Evolutionary conservation across 2,329 filamentous ascomycete genomes (phyloP).

Genomic region (Penicillium sp.): DNA sequence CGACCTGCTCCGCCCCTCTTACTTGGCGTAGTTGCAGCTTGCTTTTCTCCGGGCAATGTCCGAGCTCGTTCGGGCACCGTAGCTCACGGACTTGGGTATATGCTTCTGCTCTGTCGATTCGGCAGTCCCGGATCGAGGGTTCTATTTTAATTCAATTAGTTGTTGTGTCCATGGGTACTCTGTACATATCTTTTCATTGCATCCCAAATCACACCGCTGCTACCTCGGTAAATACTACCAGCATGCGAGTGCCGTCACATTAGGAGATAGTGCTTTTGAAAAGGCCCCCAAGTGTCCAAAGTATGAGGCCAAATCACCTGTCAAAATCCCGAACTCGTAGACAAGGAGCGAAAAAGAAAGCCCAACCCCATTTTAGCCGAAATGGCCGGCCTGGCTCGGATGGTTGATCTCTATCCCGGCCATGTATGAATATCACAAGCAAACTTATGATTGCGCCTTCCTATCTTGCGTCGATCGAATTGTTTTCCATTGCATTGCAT

Average conservation of each 20-base stretch:
- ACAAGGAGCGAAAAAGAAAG: background rate
- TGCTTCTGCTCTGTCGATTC: background rate
- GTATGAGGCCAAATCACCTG: background rate
- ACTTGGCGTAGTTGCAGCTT: background rate
- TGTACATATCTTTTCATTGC: background rate
- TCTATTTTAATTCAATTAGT: background rate
- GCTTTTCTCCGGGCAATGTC: background rate
- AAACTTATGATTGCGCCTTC: background rate
- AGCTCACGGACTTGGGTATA: background rate
- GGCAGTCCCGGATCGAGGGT: background rate
- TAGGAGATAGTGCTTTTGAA: background rate
- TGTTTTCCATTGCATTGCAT: conserved; percentile 4
- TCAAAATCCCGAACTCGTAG: background rate
- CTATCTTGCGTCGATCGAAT: background rate
- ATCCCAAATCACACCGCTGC: background rate
- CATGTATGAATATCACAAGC: background rate
- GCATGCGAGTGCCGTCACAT: background rate
- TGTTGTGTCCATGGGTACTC: no score
- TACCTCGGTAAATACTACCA: background rate
- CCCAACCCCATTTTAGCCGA: background rate
- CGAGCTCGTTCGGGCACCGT: background rate
- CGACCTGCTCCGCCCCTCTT: background rate
- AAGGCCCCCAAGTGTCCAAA: background rate
- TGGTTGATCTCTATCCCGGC: background rate
- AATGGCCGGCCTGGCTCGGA: background rate